Percentiles rank a stretch among this genome's conserved stretches.
phyloP scores from a whole-genome alignment of 129 eudicot genomes.

The Smallanthus sonchifolius region DNA sequence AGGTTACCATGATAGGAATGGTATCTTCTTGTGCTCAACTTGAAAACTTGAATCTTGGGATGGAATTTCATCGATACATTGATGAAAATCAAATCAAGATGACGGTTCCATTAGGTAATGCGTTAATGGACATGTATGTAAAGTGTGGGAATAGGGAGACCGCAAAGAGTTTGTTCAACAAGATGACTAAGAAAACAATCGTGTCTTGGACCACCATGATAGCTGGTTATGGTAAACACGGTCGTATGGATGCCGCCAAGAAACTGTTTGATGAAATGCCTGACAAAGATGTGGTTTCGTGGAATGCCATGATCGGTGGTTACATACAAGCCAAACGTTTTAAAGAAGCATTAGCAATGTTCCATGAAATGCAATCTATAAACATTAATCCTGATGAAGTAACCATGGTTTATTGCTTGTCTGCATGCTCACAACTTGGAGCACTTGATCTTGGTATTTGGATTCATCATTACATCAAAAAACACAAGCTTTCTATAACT shows the following conservation, averaged over 20 bases:
- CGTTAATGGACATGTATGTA: conserved; percentile 67
- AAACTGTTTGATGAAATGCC: conserved; percentile 58
- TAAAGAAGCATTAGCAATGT: conserved; percentile 52
- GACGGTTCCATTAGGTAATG: conserved; percentile 46
- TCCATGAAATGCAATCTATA: conserved; percentile 51
- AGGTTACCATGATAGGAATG: conserved; percentile 73
- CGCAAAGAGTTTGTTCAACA: conserved; percentile 46
- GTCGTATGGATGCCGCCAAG: conserved; percentile 45
- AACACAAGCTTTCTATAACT: conserved; percentile 38
- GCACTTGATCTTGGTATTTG: conserved; percentile 79
- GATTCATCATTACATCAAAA: conserved; percentile 57
- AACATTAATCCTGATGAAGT: conserved; percentile 55
- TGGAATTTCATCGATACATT: conserved; percentile 41
- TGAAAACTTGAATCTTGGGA: conserved; percentile 52
- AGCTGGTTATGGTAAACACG: conserved; percentile 51
- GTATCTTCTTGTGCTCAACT: conserved; percentile 53
- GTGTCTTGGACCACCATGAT: conserved; percentile 81
- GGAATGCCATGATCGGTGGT: conserved; percentile 71
- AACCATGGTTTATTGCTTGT: conserved; percentile 60
- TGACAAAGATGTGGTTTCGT: conserved; percentile 55
- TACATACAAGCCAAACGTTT: conserved; percentile 51
- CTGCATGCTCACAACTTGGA: conserved; percentile 70
- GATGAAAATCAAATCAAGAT: conserved; percentile 28
- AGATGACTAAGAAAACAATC: conserved; percentile 46
- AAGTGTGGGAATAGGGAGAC: conserved; percentile 55